These are phyloP conservation scores for Chlorella ohadii DNA, from an alignment of 139 green algal genomes.

Conservation along the genomic window DNA sequence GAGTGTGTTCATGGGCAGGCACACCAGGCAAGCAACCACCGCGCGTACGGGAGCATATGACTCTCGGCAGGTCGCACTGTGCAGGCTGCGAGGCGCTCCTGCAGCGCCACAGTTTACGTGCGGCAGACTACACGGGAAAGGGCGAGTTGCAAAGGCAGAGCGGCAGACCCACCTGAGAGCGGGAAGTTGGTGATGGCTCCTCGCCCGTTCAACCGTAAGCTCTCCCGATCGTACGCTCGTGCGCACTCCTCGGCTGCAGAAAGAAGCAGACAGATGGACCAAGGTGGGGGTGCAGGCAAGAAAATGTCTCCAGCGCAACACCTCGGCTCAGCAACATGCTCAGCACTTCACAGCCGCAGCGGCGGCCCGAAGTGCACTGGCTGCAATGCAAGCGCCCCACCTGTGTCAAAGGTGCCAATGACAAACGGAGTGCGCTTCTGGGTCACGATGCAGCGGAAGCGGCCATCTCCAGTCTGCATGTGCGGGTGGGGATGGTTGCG, in stretches of 20 bases:
- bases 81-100: no score
- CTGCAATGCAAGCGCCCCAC: not conserved
- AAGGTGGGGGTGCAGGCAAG: not conserved
- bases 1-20: no score
- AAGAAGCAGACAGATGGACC: no score
- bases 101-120: no score
- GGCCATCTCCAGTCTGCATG: not conserved
- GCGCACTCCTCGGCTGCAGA: constrained; percentile 47
- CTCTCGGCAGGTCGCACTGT: no score
- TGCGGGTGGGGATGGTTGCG: no score
- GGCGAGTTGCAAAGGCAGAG: not conserved
- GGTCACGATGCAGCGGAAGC: not conserved
- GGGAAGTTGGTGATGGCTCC: constrained; percentile 62
- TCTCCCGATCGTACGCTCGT: constrained; percentile 44
- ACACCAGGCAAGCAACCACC: no score
- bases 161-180: constrained; percentile 6
- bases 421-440: not conserved
- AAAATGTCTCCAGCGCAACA: no score
- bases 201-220: constrained; percentile 35
- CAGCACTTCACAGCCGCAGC: not conserved
- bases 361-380: no score
- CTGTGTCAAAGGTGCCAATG: not conserved
- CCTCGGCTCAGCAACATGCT: no score
- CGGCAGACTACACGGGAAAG: no score
- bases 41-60: no score